Percentiles rank a stretch among this genome's conserved stretches.
These are phyloP conservation scores for Solanum virginianum DNA, from an alignment of 257 asterid genomes.

Conservation along the genomic window DNA sequence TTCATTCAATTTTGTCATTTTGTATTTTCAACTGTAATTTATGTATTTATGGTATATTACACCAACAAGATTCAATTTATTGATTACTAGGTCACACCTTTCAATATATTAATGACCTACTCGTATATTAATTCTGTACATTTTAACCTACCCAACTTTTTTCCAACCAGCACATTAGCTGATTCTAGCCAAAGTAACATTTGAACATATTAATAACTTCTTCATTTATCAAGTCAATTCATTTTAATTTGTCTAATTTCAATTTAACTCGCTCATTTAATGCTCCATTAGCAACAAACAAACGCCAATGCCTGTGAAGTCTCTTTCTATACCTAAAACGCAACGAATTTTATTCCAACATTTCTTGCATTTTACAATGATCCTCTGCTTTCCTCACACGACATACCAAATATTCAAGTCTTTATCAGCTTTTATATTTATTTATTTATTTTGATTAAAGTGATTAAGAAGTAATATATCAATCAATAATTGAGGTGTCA, in stretches of 20 bases:
- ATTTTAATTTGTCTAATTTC: not conserved
- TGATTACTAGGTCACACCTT: no score
- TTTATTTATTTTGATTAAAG: not conserved
- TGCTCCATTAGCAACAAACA: not conserved
- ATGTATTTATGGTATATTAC: no score
- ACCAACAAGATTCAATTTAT: no score
- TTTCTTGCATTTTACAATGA: not conserved
- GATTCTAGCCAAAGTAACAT: not conserved
- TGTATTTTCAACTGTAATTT: no score
- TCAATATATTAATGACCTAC: not conserved
- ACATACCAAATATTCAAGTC: not conserved
- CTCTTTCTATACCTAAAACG: not conserved
- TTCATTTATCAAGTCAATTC: not conserved
- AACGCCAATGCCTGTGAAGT: not conserved
- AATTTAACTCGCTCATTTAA: not conserved
- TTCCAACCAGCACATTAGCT: not conserved
- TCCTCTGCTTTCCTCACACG: not conserved
- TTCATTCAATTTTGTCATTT: no score
- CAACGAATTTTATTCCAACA: not conserved
- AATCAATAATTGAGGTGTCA: not conserved
- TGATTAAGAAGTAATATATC: not conserved
- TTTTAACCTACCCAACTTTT: not conserved
- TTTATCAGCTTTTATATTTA: not conserved
- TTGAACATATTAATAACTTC: not conserved
- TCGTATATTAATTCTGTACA: not conserved